Evolutionary conservation across 1,284 basidiomycete genomes (phyloP), one percentile per base, ranked within the genome.

Genomic region (Irpex lacteus): DNA sequence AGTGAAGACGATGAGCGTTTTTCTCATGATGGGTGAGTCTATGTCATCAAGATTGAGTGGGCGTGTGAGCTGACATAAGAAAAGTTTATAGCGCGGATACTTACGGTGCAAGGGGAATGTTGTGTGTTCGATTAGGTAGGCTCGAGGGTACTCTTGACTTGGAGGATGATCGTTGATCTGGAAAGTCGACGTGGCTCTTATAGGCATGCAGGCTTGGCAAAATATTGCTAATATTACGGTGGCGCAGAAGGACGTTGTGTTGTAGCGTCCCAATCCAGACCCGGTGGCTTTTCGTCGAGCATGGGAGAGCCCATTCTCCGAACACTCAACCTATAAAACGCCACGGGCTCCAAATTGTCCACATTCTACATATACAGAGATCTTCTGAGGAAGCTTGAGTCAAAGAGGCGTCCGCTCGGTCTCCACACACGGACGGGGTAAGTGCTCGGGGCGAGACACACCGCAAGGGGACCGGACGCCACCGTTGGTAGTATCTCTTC

Each of bases 211-310:
- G 7, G 50, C 44, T 52, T 52, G 19, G 50, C 19, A 18, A 52
- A 52, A 56, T 36, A 53, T 19, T 26, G 50, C 26, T 34, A 21
- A 18, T 36, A 34, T 11, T 15, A 26, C 26, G 26, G 54, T 56
- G 34, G 21, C 26, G 13, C 13, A 21, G 54, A 56, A 7, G 21
- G 26, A 26, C 15, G 26, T 15, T 36, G 7, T 56, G 19, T 15
- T 56, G 9, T 18, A 56, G 21, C 26, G 13, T 56, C 54, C 32
- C 54, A 56, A 13, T 56, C 26, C 13, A 53, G 50, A 26, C 50
- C 21, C 50, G 54, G 54, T 52, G 54, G 54, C 54, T 56, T 37
- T 56, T 56, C 54, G 34, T 34, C 54, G 13, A 52, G 50, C 50
- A 52, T 52, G 50, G 50, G 15, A 18, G 50, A 18, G 40, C 19